Evolutionary conservation across 2,329 filamentous ascomycete genomes (phyloP).

Genomic region (Colletotrichum sublineola): DNA sequence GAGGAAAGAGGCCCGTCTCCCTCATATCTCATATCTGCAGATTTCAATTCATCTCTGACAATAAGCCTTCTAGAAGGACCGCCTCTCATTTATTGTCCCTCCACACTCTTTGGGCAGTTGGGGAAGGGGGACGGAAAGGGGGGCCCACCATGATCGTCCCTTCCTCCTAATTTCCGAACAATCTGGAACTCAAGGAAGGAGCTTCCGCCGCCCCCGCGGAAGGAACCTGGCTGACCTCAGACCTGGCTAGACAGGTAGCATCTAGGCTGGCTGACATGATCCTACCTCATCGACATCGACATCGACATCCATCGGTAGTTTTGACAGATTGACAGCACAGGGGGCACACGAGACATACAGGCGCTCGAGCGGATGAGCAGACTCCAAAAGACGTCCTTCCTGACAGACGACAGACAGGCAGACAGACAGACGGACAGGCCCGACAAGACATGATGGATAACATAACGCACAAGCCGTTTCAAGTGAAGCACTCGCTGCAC

Average conservation of each 20-base stretch:
- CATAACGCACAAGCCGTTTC: constrained; percentile 28
- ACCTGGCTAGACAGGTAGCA: neutral
- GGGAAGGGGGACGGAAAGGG: too few relatives aligned
- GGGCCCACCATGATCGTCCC: constrained; percentile 15
- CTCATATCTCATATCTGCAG: neutral
- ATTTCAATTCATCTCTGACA: constrained; percentile 6
- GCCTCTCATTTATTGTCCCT: constrained; percentile 1
- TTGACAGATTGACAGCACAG: neutral
- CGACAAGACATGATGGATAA: neutral
- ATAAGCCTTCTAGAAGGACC: constrained; percentile 35
- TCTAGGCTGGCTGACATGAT: neutral
- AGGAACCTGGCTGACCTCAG: neutral
- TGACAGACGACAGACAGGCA: neutral
- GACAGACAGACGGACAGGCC: too few relatives aligned
- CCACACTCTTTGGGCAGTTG: too few relatives aligned
- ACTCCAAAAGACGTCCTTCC: neutral
- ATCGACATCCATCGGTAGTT: neutral
- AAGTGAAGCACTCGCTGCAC: constrained; percentile 38
- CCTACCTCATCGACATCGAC: neutral
- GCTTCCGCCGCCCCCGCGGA: neutral
- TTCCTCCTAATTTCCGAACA: constrained; percentile 34
- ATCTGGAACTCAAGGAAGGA: neutral
- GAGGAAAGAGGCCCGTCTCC: neutral
- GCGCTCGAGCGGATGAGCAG: neutral
- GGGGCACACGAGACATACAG: neutral